Evolutionary conservation across 2,329 filamentous ascomycete species (phyloP), one percentile per base, ranked within the genome.

Genomic region (Zymoseptoria passerinii): DNA sequence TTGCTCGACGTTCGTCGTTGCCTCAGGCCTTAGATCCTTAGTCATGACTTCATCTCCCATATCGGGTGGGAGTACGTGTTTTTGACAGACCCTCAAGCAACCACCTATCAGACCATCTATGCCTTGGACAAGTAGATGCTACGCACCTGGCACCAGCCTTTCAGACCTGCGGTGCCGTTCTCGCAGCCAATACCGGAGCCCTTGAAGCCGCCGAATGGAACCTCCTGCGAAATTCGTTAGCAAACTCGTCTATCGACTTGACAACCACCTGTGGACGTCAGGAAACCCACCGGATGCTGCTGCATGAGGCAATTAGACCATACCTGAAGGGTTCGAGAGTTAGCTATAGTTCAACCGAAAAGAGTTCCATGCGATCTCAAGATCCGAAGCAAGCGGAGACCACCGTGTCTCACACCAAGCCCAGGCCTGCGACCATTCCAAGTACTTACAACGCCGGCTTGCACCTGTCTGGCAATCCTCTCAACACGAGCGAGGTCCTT

Each of bases 401-500:
- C 2, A 23, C 23, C 2, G 23, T 23, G 23, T 23, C 23, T 4
- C 23, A 23, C 23, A 4, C 23, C 23, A 23, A 2, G 23, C 23
- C 2, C 35, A n/a, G 13, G 13, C 6, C 35, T 40, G 3, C 1
- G 2, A 16, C 35, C 16, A 5, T n/a, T n/a, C 10, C 9, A n/a
- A 16, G 10, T 44, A 44, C 35, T 16, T 52, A 96, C 91, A 3
- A 92, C 96, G 54, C 92, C 92, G 54, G 92, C 91, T 72, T 96
- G 90, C 52, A 96, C 84, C 55, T 85, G 79, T 57, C 94, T 86
- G 48, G 87, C 83, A 56, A 96, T 79, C 71, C 88, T 81, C 67
- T 90, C 85, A 16, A 87, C 92, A 69, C 81, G 86, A 54, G 78
- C 79, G 4, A 85, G 83, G 70, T 96, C 90, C 74, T 92, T 94